Evolutionary conservation across 164 flowering plant genomes (phyloP).

Genomic region (Umbellularia californica): DNA sequence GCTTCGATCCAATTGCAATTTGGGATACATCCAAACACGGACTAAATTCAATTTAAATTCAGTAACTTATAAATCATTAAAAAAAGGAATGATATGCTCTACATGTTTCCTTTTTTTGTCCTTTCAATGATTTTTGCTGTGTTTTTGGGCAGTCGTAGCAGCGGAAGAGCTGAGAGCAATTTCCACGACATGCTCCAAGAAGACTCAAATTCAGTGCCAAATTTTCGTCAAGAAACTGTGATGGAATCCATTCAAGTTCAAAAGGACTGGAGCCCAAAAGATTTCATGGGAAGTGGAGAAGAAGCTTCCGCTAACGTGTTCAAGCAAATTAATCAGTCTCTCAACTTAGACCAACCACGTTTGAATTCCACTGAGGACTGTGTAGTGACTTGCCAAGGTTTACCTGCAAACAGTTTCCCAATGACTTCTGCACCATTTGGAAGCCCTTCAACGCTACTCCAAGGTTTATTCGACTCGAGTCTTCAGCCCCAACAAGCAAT

Average conservation of each 20-base stretch:
- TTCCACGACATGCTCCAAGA: conserved; percentile 36
- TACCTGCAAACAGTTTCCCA: conserved; percentile 19
- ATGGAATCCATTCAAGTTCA: conserved; percentile 21
- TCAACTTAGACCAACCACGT: conserved; percentile 30
- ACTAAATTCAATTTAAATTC: no score
- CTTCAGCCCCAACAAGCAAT: conserved; percentile 25
- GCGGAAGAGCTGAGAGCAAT: conserved; percentile 35
- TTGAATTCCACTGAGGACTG: conserved; percentile 16
- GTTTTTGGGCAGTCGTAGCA: conserved; percentile 21
- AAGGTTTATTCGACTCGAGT: conserved; percentile 38
- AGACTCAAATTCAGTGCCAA: conserved; percentile 27
- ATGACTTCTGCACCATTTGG: conserved; percentile 37
- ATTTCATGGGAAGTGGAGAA: conserved; percentile 15
- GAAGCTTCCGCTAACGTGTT: conserved; percentile 25
- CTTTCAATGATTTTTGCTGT: neutral
- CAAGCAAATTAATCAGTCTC: conserved; percentile 29
- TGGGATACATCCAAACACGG: no score
- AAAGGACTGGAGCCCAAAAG: conserved; percentile 30
- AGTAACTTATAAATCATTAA: no score
- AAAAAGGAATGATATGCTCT: no score
- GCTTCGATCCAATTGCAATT: no score
- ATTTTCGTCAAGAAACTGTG: conserved; percentile 21
- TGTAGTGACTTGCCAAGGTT: conserved; percentile 23
- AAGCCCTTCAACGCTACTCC: conserved; percentile 33
- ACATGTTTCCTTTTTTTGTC: neutral